These are phyloP conservation scores for Herpetospermum pedunculosum DNA, from an alignment of 306 rosid genomes.

Conservation along the genomic window DNA sequence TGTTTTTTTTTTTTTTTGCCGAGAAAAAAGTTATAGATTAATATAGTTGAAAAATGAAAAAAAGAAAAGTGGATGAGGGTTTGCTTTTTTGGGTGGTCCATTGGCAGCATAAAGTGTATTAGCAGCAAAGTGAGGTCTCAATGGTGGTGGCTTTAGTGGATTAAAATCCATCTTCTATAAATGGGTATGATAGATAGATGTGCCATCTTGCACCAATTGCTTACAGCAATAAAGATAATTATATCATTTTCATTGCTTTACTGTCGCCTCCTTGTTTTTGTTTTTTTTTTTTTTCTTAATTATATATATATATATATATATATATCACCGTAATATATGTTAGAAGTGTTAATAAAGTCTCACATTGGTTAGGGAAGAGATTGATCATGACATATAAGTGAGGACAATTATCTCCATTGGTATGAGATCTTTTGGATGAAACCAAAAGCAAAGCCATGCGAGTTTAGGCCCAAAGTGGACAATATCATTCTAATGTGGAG, in stretches of 20 bases:
- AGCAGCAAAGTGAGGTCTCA: constrained; percentile 2
- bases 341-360: too few relatives aligned
- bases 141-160: not conserved
- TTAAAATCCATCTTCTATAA: constrained; percentile 1
- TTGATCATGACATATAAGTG: too few relatives aligned
- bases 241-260: constrained; percentile 2
- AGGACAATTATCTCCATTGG: too few relatives aligned
- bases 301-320: not conserved
- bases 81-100: constrained; percentile 16
- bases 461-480: too few relatives aligned
- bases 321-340: too few relatives aligned
- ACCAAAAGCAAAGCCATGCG: too few relatives aligned
- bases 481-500: not conserved
- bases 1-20: too few relatives aligned
- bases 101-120: constrained; percentile 7
- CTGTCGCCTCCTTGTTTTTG: not conserved
- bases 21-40: not conserved
- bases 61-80: not conserved
- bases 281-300: not conserved
- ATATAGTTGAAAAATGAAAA: not conserved
- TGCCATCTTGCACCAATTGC: not conserved
- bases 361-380: too few relatives aligned
- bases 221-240: not conserved
- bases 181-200: not conserved
- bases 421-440: too few relatives aligned